These are phyloP conservation scores for Pyricularia pennisetigena DNA, from an alignment of 2,329 filamentous ascomycete species.

Conservation along the genomic window DNA sequence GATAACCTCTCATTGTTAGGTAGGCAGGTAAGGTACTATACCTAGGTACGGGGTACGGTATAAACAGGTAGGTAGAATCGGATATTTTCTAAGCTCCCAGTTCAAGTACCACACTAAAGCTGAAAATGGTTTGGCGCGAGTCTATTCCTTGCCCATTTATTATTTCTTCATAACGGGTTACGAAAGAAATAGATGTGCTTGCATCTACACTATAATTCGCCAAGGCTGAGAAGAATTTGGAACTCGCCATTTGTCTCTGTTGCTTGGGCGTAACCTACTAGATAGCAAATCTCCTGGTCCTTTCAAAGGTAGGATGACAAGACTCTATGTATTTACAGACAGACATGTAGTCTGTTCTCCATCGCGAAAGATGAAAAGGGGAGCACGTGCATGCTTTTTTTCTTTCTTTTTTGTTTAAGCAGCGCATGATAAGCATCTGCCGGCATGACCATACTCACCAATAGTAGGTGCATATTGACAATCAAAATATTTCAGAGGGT, in stretches of 20 bases:
- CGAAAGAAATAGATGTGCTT: neutral
- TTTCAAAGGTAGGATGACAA: neutral
- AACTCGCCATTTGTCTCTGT: neutral
- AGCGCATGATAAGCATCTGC: neutral
- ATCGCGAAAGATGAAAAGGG: neutral
- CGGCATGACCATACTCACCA: neutral
- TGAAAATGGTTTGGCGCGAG: neutral
- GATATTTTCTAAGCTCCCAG: no score
- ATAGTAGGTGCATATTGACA: neutral
- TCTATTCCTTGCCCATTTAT: neutral
- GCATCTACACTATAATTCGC: neutral
- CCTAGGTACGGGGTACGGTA: no score
- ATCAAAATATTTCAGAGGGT: neutral
- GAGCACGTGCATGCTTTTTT: neutral
- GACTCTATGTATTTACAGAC: neutral
- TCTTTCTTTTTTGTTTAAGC: neutral
- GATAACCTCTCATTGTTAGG: no score
- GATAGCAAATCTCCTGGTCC: neutral
- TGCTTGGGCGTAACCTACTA: neutral
- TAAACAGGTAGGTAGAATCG: no score
- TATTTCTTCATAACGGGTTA: no score
- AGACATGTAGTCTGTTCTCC: neutral
- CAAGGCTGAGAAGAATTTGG: neutral
- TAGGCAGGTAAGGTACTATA: neutral
- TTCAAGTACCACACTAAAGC: neutral